Conservation (phyloP, 2,329 filamentous ascomycete species). For the Proliferodiscus dingleyae region DNA sequence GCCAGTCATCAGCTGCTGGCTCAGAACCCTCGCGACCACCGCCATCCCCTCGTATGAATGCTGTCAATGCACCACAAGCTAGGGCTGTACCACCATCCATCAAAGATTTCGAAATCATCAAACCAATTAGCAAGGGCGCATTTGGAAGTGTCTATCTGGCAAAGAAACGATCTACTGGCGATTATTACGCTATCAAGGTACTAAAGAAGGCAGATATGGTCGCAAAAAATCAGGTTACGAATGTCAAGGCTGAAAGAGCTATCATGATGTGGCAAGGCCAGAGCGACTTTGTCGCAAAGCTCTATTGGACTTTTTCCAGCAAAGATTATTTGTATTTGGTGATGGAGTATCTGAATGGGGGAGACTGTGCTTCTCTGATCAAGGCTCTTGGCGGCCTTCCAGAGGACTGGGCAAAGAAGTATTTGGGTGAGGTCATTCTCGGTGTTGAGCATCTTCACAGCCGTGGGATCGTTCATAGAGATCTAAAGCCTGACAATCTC, state of each 20-base stretch:
- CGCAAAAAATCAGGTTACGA: constrained; percentile 98
- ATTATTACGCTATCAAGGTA: constrained; percentile 98
- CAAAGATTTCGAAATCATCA: constrained; percentile 99
- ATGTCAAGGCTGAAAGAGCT: constrained; percentile 95
- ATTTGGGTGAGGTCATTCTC: constrained; percentile 92
- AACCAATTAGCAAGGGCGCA: constrained; percentile 97
- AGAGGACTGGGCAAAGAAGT: constrained; percentile 98
- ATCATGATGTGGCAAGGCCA: constrained; percentile 99
- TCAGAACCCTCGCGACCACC: constrained; percentile 64
- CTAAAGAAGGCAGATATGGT: constrained; percentile 99
- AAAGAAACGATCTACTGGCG: constrained; percentile 97
- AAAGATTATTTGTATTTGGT: constrained; percentile 98
- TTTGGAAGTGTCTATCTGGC: constrained; percentile 97
- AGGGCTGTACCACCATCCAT: constrained; percentile 91
- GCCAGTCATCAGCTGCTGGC: constrained; percentile 86
- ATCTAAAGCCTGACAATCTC: constrained; percentile 94
- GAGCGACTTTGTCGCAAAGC: constrained; percentile 96
- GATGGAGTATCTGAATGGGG: constrained; percentile 98
- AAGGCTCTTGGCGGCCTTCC: constrained; percentile 88
- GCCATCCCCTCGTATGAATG: constrained; percentile 74
- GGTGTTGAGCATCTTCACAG: constrained; percentile 94
- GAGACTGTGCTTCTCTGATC: constrained; percentile 93
- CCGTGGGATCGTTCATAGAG: constrained; percentile 91
- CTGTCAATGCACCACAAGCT: constrained; percentile 73
- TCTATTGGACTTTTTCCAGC: constrained; percentile 99